A percentile compares a stretch with the other conserved stretches of the same genome.
Conservation (phyloP, 441 rosid species). For the Pelargonium cotyledonis region DNA sequence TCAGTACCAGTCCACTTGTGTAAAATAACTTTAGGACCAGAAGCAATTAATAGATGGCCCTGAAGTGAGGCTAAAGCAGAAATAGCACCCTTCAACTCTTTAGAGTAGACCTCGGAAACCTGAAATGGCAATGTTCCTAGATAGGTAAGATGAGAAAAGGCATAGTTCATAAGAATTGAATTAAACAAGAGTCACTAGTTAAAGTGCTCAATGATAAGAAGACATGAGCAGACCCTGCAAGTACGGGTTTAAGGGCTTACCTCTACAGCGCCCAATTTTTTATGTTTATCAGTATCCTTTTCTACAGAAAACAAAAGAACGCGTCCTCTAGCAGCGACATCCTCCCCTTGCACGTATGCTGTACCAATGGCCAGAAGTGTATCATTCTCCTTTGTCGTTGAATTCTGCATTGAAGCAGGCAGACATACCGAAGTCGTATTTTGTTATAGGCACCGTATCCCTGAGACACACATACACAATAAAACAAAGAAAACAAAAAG, state of each 20-base stretch:
- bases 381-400: conserved; percentile 76
- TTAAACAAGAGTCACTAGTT: conserved; percentile 15
- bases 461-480: conserved; percentile 13
- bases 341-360: conserved; percentile 99
- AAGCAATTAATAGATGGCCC: conserved; percentile 90
- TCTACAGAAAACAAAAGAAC: conserved; percentile 75
- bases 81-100: conserved; percentile 94
- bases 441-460: conserved; percentile 8
- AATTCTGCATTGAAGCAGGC: conserved; percentile 48
- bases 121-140: conserved; percentile 21
- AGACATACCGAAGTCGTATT: too few species aligned
- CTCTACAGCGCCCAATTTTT: too few species aligned
- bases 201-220: conserved; percentile 60
- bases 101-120: conserved; percentile 96
- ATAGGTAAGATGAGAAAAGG: not conserved
- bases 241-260: too few species aligned
- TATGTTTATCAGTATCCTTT: conserved; percentile 43
- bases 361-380: conserved; percentile 89
- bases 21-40: conserved; percentile 95
- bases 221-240: too few species aligned
- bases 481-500: conserved; percentile 13
- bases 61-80: conserved; percentile 98
- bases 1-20: conserved; percentile 94
- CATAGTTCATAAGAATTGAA: not conserved
- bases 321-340: conserved; percentile 98